A percentile compares a stretch with the other conserved stretches of the same genome.
Evolutionary conservation across 208 protist species (phyloP).

Genomic region (Leishmania mexicana): DNA sequence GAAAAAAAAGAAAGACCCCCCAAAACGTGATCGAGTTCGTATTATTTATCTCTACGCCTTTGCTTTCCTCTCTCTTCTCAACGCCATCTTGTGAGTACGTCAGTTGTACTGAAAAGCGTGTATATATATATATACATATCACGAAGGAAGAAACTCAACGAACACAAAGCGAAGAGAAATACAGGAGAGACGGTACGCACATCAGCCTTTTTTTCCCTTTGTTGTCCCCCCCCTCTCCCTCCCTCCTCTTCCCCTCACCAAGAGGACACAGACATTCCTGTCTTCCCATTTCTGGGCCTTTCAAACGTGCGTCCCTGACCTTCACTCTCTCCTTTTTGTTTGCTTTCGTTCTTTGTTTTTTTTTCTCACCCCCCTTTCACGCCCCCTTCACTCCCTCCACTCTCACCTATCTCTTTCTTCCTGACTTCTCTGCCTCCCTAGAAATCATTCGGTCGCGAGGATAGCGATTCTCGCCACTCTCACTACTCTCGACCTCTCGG

Average conservation of each 20-base stretch:
- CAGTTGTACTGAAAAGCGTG: neutral
- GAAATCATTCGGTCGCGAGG: neutral
- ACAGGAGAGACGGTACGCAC: neutral
- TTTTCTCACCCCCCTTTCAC: neutral
- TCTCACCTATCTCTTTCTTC: neutral
- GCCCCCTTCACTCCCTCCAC: neutral
- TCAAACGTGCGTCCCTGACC: neutral
- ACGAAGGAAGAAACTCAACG: neutral
- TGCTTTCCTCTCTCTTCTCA: neutral
- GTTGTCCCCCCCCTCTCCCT: neutral
- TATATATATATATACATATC: neutral
- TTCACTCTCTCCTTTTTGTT: neutral
- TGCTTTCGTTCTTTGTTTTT: neutral
- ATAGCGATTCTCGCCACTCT: neutral
- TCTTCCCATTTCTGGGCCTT: neutral
- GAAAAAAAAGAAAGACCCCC: neutral
- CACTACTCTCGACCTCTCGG: neutral
- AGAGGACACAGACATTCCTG: neutral
- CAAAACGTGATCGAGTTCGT: neutral
- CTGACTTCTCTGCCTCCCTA: neutral
- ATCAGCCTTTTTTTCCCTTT: no score
- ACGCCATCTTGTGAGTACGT: neutral
- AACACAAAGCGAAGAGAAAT: neutral
- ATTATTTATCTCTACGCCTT: neutral
- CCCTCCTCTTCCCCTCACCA: neutral